Conservation (phyloP, 208 protist species). For the Wallacemonas sp. region DNA sequence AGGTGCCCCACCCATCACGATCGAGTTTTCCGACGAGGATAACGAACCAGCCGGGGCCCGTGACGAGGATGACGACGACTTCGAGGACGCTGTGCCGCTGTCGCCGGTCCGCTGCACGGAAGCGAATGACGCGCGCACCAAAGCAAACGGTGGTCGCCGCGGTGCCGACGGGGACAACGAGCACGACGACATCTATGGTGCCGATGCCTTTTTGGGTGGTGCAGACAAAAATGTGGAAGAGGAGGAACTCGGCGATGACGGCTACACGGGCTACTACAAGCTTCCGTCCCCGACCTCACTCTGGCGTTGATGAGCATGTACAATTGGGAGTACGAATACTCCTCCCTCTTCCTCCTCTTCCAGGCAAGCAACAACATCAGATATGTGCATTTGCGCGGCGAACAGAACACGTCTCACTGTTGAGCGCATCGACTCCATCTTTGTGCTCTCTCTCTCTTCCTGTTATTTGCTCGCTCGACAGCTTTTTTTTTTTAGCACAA, state of each 20-base stretch:
- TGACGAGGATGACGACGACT: constrained; percentile 72
- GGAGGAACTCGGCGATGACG: constrained; percentile 48
- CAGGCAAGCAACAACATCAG: too few relatives aligned
- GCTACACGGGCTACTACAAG: constrained; percentile 52
- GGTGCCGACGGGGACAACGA: constrained; percentile 1
- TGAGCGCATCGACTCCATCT: too few relatives aligned
- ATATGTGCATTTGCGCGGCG: too few relatives aligned
- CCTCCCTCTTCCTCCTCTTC: too few relatives aligned
- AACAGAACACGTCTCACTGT: too few relatives aligned
- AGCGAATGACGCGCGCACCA: constrained; percentile 60
- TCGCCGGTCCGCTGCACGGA: constrained; percentile 60
- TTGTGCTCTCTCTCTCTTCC: too few relatives aligned
- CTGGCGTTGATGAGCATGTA: too few relatives aligned
- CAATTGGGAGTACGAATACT: too few relatives aligned
- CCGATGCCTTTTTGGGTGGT: constrained; percentile 39
- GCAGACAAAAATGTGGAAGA: constrained; percentile 23
- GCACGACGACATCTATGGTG: constrained; percentile 34
- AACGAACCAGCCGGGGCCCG: constrained; percentile 8
- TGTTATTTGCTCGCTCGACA: too few relatives aligned
- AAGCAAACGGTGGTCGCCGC: constrained; percentile 2
- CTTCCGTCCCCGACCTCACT: constrained; percentile 13
- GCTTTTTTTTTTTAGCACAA: too few relatives aligned
- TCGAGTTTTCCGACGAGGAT: constrained; percentile 12
- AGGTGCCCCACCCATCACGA: constrained; percentile 2
- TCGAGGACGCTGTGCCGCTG: constrained; percentile 79